These are phyloP conservation scores for Penicillium herquei DNA, from an alignment of 495 filamentous ascomycete genomes.

Conservation along the genomic window DNA sequence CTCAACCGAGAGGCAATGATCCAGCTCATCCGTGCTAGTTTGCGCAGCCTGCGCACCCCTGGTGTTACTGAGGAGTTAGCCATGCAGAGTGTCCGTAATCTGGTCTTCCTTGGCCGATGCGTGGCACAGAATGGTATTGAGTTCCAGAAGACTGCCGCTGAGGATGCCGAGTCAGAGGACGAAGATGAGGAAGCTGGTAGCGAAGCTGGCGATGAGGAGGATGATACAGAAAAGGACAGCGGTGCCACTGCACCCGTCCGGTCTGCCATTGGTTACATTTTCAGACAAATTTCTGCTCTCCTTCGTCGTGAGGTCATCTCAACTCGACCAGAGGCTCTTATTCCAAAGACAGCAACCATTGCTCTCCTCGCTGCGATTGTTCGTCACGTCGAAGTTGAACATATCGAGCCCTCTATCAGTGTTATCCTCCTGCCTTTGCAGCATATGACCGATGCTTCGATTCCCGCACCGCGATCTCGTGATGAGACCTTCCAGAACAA, in stretches of 20 bases:
- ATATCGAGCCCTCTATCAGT: conserved; percentile 56
- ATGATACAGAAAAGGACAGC: conserved; percentile 25
- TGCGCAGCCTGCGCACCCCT: conserved; percentile 64
- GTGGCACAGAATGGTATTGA: conserved; percentile 62
- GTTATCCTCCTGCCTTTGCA: conserved; percentile 76
- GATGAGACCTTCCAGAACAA: conserved; percentile 65
- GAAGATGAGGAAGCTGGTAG: conserved; percentile 43
- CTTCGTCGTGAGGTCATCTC: conserved; percentile 72
- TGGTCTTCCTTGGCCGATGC: conserved; percentile 71
- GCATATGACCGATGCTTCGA: conserved; percentile 77
- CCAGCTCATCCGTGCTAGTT: conserved; percentile 59
- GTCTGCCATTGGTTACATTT: conserved; percentile 67
- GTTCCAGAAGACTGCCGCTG: conserved; percentile 39
- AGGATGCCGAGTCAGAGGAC: conserved; percentile 38
- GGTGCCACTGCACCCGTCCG: conserved; percentile 28
- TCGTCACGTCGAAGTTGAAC: conserved; percentile 53
- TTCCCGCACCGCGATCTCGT: conserved; percentile 61
- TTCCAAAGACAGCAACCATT: conserved; percentile 74
- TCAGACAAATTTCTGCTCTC: conserved; percentile 70
- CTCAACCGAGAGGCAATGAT: conserved; percentile 64
- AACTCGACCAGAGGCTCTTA: conserved; percentile 56
- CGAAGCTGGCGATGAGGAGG: conserved; percentile 45
- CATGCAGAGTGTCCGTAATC: conserved; percentile 69
- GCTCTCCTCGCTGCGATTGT: conserved; percentile 64
- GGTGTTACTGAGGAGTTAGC: conserved; percentile 67